These are phyloP conservation scores for Malus sylvestris DNA, from an alignment of 306 rosid genomes.

Conservation along the genomic window DNA sequence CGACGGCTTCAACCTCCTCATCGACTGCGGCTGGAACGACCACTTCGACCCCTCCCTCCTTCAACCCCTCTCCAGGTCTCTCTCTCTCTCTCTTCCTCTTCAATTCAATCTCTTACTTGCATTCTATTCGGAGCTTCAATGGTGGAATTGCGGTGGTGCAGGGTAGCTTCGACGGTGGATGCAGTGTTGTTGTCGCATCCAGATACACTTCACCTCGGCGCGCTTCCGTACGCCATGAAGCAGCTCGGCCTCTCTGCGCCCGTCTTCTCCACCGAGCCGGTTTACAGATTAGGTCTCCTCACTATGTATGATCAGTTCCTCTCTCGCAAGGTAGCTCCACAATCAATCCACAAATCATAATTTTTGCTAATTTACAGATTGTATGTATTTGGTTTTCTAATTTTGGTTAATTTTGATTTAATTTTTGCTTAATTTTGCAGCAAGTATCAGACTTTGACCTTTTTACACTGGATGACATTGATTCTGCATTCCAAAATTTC, in stretches of 20 bases:
- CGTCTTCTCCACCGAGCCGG: slow-evolving; percentile 81
- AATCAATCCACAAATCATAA: not conserved
- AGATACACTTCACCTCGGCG: slow-evolving; percentile 95
- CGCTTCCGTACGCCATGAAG: slow-evolving; percentile 79
- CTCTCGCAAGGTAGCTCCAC: slow-evolving; percentile 63
- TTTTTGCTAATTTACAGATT: not conserved
- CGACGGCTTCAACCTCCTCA: slow-evolving; percentile 78
- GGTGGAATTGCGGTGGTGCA: slow-evolving; percentile 15
- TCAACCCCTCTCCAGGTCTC: slow-evolving; percentile 78
- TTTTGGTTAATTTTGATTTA: not conserved
- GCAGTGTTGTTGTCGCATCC: slow-evolving; percentile 83
- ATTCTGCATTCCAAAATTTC: slow-evolving; percentile 74
- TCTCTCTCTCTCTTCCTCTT: not conserved
- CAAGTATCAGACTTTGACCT: slow-evolving; percentile 90
- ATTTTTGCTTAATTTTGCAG: slow-evolving; percentile 27
- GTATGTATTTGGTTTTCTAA: not conserved
- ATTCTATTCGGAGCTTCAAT: not conserved
- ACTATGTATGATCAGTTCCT: slow-evolving; percentile 90
- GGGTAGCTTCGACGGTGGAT: slow-evolving; percentile 77
- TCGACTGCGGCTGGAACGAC: slow-evolving; percentile 98
- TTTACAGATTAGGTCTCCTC: slow-evolving; percentile 78
- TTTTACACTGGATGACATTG: slow-evolving; percentile 87
- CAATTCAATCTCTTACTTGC: not conserved
- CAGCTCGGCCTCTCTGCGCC: slow-evolving; percentile 80
- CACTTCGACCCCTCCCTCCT: slow-evolving; percentile 84